Evolutionary conservation across 2,329 filamentous ascomycete species (phyloP).

Genomic region (Kalaharituber pfeilii): DNA sequence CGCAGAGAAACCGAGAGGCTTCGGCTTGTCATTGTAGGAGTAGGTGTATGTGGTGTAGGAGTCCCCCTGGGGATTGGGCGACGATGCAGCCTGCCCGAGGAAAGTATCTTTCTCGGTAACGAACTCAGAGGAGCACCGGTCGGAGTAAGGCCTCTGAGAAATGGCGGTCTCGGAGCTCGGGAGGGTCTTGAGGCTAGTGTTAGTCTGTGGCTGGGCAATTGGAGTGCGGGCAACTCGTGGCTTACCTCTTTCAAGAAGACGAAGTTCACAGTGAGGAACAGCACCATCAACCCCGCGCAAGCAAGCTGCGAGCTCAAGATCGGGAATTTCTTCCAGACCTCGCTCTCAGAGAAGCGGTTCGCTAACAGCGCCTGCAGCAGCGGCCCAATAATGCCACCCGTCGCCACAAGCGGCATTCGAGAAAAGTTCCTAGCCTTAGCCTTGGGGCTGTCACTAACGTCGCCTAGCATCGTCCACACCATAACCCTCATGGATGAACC

Average conservation of each 20-base stretch:
- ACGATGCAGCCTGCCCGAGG: conserved; percentile 28
- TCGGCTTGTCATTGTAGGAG: conserved; percentile 25
- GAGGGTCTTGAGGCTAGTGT: neutral
- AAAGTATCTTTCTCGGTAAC: conserved; percentile 32
- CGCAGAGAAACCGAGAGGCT: conserved; percentile 31
- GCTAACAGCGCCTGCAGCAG: conserved; percentile 31
- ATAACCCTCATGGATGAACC: conserved; percentile 32
- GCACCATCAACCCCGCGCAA: conserved; percentile 29
- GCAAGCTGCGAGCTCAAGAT: conserved; percentile 31
- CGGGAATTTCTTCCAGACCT: conserved; percentile 30
- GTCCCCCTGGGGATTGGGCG: conserved; percentile 2
- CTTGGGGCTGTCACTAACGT: conserved; percentile 27
- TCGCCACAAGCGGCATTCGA: conserved; percentile 30
- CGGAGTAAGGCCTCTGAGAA: neutral
- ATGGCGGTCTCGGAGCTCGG: neutral
- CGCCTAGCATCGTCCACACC: conserved; percentile 33
- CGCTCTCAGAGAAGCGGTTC: conserved; percentile 27
- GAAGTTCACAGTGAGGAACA: conserved; percentile 28
- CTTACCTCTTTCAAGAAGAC: conserved; percentile 30
- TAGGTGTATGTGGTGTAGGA: conserved; percentile 23
- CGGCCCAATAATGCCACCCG: conserved; percentile 32
- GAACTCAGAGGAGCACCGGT: conserved; percentile 2
- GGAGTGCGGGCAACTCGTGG: neutral
- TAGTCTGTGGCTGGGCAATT: neutral
- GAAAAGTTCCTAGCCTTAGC: conserved; percentile 30